Base-by-base conservation (phyloP, 139 green algal species). In the Pseudopediastrum boryanum region DNA sequence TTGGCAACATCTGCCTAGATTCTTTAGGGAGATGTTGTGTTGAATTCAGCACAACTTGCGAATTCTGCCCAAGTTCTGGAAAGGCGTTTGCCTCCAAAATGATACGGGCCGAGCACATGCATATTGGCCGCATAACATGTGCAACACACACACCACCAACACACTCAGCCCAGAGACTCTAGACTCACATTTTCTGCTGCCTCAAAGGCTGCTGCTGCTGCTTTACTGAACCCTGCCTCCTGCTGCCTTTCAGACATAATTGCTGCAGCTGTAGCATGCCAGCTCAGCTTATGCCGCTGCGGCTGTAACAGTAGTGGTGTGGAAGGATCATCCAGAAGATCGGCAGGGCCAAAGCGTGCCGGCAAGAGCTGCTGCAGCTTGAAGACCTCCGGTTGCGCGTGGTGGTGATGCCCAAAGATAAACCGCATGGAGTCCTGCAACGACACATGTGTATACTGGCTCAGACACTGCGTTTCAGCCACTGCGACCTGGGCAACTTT, bases 241-340 rank as follows among this genome's bases (percentile, higher is more conserved):
- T 9, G 41, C 19, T 39, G 19, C 1, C 51, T 29, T 58, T 76
- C 23, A 51, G 68, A 44, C 38, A 76, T 27, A n/a, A 19, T 6
- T 21, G 2, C 38, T 12, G 39, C 7, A 0, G 64, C 65, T 5
- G 35, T 38, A 25, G 27, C 29, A 21, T 33, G 63, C 76, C 86
- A 88, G 31, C n/a, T 7, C 29, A 95, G 38, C 2, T 9, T 0
- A 65, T 95, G 91, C 48, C 87, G 25, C 76, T 97, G 91, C 3
- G 58, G 87, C 65, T 92, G 76, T 42, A 96, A 85, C 63, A 97
- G 85, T 61, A 96, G 84, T 13, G 91, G 91, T 0, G 83, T 82
- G 0, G 66, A 70, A 16, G 62, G 38, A 25, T 58, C 41, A 39
- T 65, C 78, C 27, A 84, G 66, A n/a, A 91, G 70, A 79, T 97